Percentiles rank a stretch among this genome's conserved stretches.
These are phyloP conservation scores for Comarum palustre DNA, from an alignment of 306 rosid species.

Conservation along the genomic window DNA sequence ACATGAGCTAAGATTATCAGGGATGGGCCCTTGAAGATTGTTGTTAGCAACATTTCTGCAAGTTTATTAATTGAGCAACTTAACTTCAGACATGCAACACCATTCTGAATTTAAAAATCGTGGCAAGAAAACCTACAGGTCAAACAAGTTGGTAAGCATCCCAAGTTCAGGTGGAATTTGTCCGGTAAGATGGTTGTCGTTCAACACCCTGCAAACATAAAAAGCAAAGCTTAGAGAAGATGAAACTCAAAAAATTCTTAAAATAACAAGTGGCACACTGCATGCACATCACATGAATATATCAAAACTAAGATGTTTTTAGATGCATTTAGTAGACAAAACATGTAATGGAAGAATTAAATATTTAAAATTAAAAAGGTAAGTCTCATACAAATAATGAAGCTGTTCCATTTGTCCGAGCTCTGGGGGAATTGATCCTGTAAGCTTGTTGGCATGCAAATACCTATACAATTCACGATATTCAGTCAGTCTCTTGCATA, in stretches of 20 bases:
- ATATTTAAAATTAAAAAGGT: neutral
- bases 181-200: conserved; percentile 74
- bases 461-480: conserved; percentile 49
- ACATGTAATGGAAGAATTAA: neutral
- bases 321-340: neutral
- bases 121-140: conserved; percentile 59
- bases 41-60: conserved; percentile 84
- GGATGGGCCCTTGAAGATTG: conserved; percentile 80
- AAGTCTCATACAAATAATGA: conserved; percentile 71
- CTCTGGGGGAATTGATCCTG: conserved; percentile 79
- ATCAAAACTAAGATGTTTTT: neutral
- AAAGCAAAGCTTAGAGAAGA: neutral
- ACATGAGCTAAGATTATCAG: conserved; percentile 77
- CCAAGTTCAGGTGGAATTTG: conserved; percentile 92
- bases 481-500: conserved; percentile 11
- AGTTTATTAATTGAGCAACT: conserved; percentile 7
- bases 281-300: neutral
- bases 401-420: conserved; percentile 96
- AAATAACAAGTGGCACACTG: neutral
- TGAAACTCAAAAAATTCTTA: neutral
- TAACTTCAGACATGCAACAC: conserved; percentile 8
- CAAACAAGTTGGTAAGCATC: conserved; percentile 80
- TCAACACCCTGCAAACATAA: conserved; percentile 59
- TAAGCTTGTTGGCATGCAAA: conserved; percentile 89
- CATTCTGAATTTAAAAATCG: neutral